Evolutionary conservation across 2,329 filamentous ascomycete species (phyloP).

Genomic region (Podosphaera aphanis): DNA sequence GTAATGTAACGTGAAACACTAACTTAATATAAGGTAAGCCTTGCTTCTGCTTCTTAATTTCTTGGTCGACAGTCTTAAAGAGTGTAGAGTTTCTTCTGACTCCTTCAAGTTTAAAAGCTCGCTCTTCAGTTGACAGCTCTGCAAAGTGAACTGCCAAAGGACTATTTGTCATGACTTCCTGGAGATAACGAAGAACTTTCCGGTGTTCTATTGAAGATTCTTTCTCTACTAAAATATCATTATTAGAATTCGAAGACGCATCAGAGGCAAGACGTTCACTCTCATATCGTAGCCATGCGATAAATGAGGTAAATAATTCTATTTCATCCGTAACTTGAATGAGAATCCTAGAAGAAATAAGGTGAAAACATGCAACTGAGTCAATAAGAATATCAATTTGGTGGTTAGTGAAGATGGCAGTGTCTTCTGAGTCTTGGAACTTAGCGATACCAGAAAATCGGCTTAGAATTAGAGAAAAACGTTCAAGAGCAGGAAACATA

Average conservation of each 20-base stretch:
- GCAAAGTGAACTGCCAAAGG: constrained; percentile 38
- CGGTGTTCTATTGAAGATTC: constrained; percentile 52
- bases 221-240: constrained; percentile 57
- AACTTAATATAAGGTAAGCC: constrained; percentile 21
- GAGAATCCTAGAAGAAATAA: constrained; percentile 53
- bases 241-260: constrained; percentile 28
- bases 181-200: constrained; percentile 56
- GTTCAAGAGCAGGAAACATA: constrained; percentile 67
- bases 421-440: constrained; percentile 44
- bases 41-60: constrained; percentile 13
- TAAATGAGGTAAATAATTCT: constrained; percentile 54
- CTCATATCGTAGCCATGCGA: constrained; percentile 60
- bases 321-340: constrained; percentile 52
- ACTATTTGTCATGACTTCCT: constrained; percentile 41
- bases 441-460: constrained; percentile 63
- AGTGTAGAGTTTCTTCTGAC: constrained; percentile 16
- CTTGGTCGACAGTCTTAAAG: constrained; percentile 22
- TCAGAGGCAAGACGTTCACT: constrained; percentile 55
- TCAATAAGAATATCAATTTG: constrained; percentile 45
- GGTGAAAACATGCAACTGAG: constrained; percentile 47
- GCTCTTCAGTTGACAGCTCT: constrained; percentile 26
- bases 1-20: constrained; percentile 36
- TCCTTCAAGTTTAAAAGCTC: constrained; percentile 19
- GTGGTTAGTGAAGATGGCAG: constrained; percentile 39
- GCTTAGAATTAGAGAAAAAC: constrained; percentile 58